Base-by-base conservation (phyloP, 768 basidiomycete species). In the Serendipita sp. region DNA sequence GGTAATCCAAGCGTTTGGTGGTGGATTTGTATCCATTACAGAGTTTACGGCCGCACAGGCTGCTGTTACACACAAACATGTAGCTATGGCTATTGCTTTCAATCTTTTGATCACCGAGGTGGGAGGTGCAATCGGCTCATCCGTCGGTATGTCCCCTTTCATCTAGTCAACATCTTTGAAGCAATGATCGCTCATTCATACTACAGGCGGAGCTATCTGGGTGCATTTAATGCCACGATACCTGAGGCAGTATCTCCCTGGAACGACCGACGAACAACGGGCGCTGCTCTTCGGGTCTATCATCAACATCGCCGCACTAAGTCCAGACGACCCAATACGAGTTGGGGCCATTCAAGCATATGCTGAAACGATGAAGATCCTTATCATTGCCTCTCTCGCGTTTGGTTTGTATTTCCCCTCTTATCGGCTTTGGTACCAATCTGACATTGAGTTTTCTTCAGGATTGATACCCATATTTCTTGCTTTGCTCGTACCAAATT, bases 1-100 rank as follows among this genome's bases (percentile, higher is more conserved):
- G 68, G 72, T 88, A 60, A 76, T 90, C 15, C 87, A 88, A 73
- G 88, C 87, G 54, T 74, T 84, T 7, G 88, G 88, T 16, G 88
- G 88, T 13, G 88, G 86, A 15, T 78, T 89, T 65, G 85, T 86
- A 2, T 79, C 80, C 5, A 75, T 83, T 46, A 71, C 81, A 3
- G 72, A 78, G 0, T 83, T 83, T 70, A 83, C 85, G 44, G 81
- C 79, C 35, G 81, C 85, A 2, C 86, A 88, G 70, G 86, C 84
- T 2, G 75, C 80, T 10, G 86, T 86, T 2, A 76, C 81, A 0
- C 86, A 86, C 69, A 72, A 72, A 35, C 85, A 87, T 65, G 81
- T 87, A 3, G 86, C 83, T 0, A 83, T 83, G 69, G 82, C 81
- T 45, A 86, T 83, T 3, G 84, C 85, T 0, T 73, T 86, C 63